Percentiles rank a stretch among this genome's conserved stretches.
Evolutionary conservation across 2,329 filamentous ascomycete genomes (phyloP).

Genomic region (Botrytis hyacinthi): DNA sequence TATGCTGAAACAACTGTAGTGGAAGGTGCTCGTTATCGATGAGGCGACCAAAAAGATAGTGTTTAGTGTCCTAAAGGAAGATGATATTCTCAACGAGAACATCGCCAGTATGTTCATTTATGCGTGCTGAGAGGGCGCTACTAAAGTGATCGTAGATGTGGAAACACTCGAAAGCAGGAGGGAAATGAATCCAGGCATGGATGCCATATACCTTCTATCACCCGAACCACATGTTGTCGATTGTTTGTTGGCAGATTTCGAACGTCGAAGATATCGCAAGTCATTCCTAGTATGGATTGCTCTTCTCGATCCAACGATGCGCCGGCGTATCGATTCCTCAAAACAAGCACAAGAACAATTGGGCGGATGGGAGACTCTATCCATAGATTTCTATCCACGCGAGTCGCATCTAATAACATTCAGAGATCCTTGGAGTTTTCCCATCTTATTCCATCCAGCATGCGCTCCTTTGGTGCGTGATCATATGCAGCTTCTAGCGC

Average conservation of each 20-base stretch:
- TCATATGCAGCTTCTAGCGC: slow-evolving; percentile 81
- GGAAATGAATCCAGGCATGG: slow-evolving; percentile 81
- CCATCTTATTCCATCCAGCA: slow-evolving; percentile 82
- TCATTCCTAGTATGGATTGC: slow-evolving; percentile 82
- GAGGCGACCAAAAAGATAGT: slow-evolving; percentile 79
- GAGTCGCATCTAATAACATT: slow-evolving; percentile 93
- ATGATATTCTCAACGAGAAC: slow-evolving; percentile 95
- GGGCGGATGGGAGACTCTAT: slow-evolving; percentile 75
- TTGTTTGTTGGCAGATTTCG: slow-evolving; percentile 89
- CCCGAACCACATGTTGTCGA: slow-evolving; percentile 87
- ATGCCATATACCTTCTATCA: slow-evolving; percentile 89
- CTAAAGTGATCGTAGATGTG: slow-evolving; percentile 62
- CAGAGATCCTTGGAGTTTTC: slow-evolving; percentile 93
- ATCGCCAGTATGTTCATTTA: slow-evolving; percentile 69
- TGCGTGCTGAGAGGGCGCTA: neutral
- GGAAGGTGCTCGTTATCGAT: slow-evolving; percentile 95
- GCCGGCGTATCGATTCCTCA: slow-evolving; percentile 72
- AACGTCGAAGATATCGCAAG: slow-evolving; percentile 75
- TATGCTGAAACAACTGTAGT: slow-evolving; percentile 52
- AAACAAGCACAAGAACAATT: slow-evolving; percentile 69
- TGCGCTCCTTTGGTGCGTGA: slow-evolving; percentile 81
- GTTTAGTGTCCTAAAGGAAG: slow-evolving; percentile 87
- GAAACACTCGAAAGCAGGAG: slow-evolving; percentile 88
- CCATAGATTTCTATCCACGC: slow-evolving; percentile 84
- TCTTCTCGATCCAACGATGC: slow-evolving; percentile 67